Base-by-base conservation (phyloP, 129 eudicot genomes). In the Escallonia herrerae region DNA sequence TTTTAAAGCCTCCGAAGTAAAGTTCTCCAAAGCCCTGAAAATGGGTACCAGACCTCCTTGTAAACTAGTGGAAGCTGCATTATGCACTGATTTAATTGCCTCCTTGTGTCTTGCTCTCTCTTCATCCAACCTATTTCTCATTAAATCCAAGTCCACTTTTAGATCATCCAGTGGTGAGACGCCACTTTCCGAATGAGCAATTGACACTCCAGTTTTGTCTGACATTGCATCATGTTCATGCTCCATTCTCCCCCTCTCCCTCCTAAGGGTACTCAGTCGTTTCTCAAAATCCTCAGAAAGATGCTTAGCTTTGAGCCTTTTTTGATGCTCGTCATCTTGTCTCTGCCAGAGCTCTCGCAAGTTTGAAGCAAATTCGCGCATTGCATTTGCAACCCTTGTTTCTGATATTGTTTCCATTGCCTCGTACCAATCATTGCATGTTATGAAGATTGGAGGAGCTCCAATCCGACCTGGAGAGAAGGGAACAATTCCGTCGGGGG, bases 11-110 rank as follows among this genome's bases (percentile, higher is more conserved):
- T 84, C 90, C 3, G 79, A 77, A 1, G 95, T 86, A 72, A 93
- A 93, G 46, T 40, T 93, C 79, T 86, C 96, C 77, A 86, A 73
- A 40, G 99, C 95, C 86, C 84, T 86, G 51, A 93, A 93, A 37
- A 93, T 93, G 12, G 99, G 99, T 53, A 86, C 84, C 15, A 93
- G 80, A 65, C 96, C 96, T 15, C 96, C 90, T 80, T 93, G 91
- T 74, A 93, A 76, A 71, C 90, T 89, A 58, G 86, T 80, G 7
- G 94, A 85, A 62, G 93, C 91, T 7, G 91, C 90, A 59, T 75
- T 83, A n/a, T 84, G 75, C 71, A 93, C 99, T 15, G 89, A 78
- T 72, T 83, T 93, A 65, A 89, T 77, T 13, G 96, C 96, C 57
- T 89, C 96, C 63, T 77, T 93, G 45, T 78, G 94, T 55, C 76